Evolutionary conservation across 2,329 filamentous ascomycete genomes (phyloP), one percentile per base, ranked within the genome.

Genomic region (Neofusicoccum umdonicola): DNA sequence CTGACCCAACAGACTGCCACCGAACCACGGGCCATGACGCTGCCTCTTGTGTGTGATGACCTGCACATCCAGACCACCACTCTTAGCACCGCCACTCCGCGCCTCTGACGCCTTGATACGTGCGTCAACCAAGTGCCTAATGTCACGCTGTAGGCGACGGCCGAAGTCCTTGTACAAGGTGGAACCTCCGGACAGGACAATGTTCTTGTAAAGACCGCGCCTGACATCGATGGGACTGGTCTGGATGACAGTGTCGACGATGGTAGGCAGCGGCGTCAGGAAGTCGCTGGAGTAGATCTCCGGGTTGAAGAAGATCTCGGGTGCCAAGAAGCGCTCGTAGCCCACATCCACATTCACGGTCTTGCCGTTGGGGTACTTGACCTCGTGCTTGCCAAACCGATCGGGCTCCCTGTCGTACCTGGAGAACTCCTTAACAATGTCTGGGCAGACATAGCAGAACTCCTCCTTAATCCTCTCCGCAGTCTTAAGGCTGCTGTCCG

Each of bases 231-330:
- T 99, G 47, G 95, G 95, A 39, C 94, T 97, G 64, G 93, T 94
- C 80, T 99, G 95, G 72, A 99, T 99, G 68, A 98, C 95, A 64
- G 90, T 90, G 76, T 99, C 95, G 67, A 99, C 96, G 58, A 99
- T 95, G 58, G 87, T 91, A 27, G 95, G 95, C 8, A 99, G 86
- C 13, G 95, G 95, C 12, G 95, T 99, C 69, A 99, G 83, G 83
- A 99, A 99, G 77, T 99, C 95, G 70, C 94, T 98, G 67, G 92
- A 97, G 85, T 98, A 98, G 74, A 99, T 99, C 82, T 99, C 95
- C 35, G 95, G 95, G 81, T 99, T 99, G 87, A 99, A 99, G 82
- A 99, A 99, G 75, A 99, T 99, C 79, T 99, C 95, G 27, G 96
- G 96, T 2, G 95, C 95, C 66, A 99, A 85, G 85, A 99, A 99